Evolutionary conservation across 2,329 filamentous ascomycete genomes (phyloP).

Genomic region (Hypoxylon sp.): DNA sequence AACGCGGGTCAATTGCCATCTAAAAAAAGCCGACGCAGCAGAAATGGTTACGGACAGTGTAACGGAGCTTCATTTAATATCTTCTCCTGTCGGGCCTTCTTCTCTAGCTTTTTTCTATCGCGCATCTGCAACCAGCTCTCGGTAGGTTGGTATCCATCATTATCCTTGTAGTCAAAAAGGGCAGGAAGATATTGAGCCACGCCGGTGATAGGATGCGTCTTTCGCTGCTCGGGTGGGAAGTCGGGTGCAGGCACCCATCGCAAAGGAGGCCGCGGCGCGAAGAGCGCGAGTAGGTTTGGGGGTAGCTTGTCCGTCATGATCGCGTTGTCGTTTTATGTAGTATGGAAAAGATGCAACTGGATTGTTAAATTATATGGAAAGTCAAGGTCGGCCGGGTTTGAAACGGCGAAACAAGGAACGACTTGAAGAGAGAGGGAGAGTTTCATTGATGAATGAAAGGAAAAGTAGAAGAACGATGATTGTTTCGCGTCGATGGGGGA

Average conservation of each 20-base stretch:
- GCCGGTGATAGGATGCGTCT: slow-evolving; percentile 78
- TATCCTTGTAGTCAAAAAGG: slow-evolving; percentile 81
- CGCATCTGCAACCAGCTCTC: slow-evolving; percentile 94
- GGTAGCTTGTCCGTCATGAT: slow-evolving; percentile 97
- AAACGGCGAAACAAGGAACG: slow-evolving; percentile 30
- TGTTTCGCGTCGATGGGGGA: slow-evolving; percentile 47
- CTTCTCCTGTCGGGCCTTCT: slow-evolving; percentile 75
- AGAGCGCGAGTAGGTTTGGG: slow-evolving; percentile 90
- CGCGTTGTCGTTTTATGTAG: slow-evolving; percentile 22
- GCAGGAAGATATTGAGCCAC: slow-evolving; percentile 81
- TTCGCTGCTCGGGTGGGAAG: slow-evolving; percentile 84
- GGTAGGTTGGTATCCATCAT: slow-evolving; percentile 81
- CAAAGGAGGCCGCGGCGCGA: slow-evolving; percentile 91
- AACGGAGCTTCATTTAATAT: slow-evolving; percentile 73
- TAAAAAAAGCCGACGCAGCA: background rate
- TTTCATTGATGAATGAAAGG: slow-evolving; percentile 40
- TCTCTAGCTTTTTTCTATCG: slow-evolving; percentile 86
- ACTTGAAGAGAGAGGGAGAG: slow-evolving; percentile 33
- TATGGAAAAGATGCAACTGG: slow-evolving; percentile 4
- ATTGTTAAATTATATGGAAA: slow-evolving; percentile 17
- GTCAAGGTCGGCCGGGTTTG: background rate
- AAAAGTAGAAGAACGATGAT: slow-evolving; percentile 15
- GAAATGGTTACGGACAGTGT: slow-evolving; percentile 64
- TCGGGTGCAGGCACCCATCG: slow-evolving; percentile 89
- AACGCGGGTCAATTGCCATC: slow-evolving; percentile 33